These are phyloP conservation scores for Edaphochlamys debaryana DNA, from an alignment of 139 green algal genomes.

Conservation along the genomic window DNA sequence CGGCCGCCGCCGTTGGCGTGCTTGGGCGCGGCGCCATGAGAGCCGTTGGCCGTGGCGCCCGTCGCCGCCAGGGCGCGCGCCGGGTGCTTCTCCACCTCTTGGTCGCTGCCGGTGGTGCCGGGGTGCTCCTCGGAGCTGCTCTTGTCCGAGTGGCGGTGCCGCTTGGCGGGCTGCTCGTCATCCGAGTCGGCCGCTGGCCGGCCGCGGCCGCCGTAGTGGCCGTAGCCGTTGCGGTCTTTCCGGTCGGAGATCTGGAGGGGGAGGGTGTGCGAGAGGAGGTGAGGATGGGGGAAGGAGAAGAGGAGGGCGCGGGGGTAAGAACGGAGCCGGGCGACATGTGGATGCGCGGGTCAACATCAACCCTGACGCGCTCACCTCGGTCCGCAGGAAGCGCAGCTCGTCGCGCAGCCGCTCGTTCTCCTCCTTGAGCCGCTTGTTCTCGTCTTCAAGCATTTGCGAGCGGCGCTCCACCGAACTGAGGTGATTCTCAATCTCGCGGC, in stretches of 20 bases:
- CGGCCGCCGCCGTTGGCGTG: too few relatives aligned
- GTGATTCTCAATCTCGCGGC: slow-evolving; percentile 10
- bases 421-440: slow-evolving; percentile 57
- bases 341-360: too few relatives aligned
- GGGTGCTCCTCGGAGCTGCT: slow-evolving; percentile 32
- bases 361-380: slow-evolving; percentile 42
- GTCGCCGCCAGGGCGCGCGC: not conserved
- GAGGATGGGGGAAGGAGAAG: too few relatives aligned
- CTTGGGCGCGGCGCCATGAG: not conserved
- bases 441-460: slow-evolving; percentile 40
- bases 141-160: slow-evolving; percentile 23
- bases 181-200: slow-evolving; percentile 16
- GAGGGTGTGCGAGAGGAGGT: too few relatives aligned
- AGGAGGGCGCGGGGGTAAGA: not conserved
- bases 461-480: not conserved
- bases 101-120: slow-evolving; percentile 4
- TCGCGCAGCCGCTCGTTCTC: slow-evolving; percentile 66
- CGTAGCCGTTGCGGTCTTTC: slow-evolving; percentile 56
- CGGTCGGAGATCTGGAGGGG: slow-evolving; percentile 48
- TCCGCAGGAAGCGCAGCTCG: slow-evolving; percentile 64
- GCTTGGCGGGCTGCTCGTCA: slow-evolving; percentile 39
- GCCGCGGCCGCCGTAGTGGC: slow-evolving; percentile 6
- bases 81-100: not conserved
- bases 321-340: too few relatives aligned
- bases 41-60: not conserved